Conservation (phyloP, 2,329 filamentous ascomycete species). For the Colletotrichum spaethianum region DNA sequence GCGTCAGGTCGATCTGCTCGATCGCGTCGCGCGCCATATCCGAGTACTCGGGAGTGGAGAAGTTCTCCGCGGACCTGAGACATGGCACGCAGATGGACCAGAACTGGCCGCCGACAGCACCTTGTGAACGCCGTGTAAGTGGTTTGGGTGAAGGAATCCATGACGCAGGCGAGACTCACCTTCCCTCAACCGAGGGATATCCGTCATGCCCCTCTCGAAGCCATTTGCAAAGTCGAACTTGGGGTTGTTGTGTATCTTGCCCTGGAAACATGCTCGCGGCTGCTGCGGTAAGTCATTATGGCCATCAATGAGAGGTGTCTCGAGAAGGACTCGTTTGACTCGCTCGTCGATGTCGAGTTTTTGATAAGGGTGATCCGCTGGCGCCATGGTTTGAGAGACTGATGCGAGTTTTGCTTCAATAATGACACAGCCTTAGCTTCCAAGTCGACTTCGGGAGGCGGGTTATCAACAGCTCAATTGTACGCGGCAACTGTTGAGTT, state of each 20-base stretch:
- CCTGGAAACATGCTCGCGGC: slow-evolving; percentile 46
- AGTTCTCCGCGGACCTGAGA: slow-evolving; percentile 45
- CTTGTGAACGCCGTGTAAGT: neutral
- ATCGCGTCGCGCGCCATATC: slow-evolving; percentile 43
- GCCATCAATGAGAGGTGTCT: slow-evolving; percentile 52
- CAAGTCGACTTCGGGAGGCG: neutral
- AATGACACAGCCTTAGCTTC: neutral
- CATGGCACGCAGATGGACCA: slow-evolving; percentile 49
- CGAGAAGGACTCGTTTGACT: slow-evolving; percentile 47
- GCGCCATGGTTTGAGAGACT: slow-evolving; percentile 2
- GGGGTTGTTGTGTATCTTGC: slow-evolving; percentile 50
- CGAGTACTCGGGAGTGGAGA: slow-evolving; percentile 44
- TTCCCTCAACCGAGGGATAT: slow-evolving; percentile 46
- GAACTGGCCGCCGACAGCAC: slow-evolving; percentile 49
- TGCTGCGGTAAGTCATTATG: slow-evolving; percentile 53
- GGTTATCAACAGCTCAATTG: neutral
- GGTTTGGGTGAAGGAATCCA: too few relatives aligned
- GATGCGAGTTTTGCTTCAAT: accelerated
- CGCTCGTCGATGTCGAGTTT: slow-evolving; percentile 46
- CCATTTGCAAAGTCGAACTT: slow-evolving; percentile 51
- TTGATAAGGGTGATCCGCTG: slow-evolving; percentile 25
- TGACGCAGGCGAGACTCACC: slow-evolving; percentile 21
- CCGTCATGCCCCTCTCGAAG: slow-evolving; percentile 51
- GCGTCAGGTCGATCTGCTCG: slow-evolving; percentile 45
- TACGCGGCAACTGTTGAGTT: neutral